Evolutionary conservation across 352 stramenopile genomes (phyloP), one percentile per base, ranked within the genome.

Genomic region (Thraustotheca clavata): DNA sequence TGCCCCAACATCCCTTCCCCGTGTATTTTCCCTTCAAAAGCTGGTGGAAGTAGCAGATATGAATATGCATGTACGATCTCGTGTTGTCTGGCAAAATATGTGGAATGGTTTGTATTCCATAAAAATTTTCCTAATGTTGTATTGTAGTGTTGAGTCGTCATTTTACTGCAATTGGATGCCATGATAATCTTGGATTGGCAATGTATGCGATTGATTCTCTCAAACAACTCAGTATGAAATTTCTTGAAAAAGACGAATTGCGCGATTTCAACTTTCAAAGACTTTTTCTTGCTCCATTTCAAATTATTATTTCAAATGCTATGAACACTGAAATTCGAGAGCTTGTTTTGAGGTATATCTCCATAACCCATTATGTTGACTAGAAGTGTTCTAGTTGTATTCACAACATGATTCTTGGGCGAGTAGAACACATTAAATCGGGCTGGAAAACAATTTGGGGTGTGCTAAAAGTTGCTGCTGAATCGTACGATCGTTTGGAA

Each of bases 121-220:
- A 14, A 1, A 2, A 31, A 6, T 6, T 14, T 39, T 27, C 16
- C 11, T 47, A 11, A 47, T 16, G 34, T 6, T 3, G 2, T 14
- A 18, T 49, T 9, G 79, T 83, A 69, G 88, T 96, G 20, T 87
- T 99, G 40, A 96, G 92, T 2, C 75, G 89, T n/a, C 97, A 99
- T 69, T 99, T 99, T 73, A 96, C 96, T 4, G 91, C 89, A 38
- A 97, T 99, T 32, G 97, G 96, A 16, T 98, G 93, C 59, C 86
- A 99, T 67, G 83, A 97, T 41, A 98, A 99, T 68, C 77, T 96
- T 38, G 93, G 94, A 50, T 88, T 99, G 24, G 97, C 95, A 46
- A 98, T 99, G 85, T 99, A 98, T 70, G 96, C 96, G 1, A 98
- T 99, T 48, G 97, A 99, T 75, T 98, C 96, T 22, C 79, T 99